phyloP scores from a whole-genome alignment of 2,329 filamentous ascomycete genomes.

The Alternaria arbusti region DNA sequence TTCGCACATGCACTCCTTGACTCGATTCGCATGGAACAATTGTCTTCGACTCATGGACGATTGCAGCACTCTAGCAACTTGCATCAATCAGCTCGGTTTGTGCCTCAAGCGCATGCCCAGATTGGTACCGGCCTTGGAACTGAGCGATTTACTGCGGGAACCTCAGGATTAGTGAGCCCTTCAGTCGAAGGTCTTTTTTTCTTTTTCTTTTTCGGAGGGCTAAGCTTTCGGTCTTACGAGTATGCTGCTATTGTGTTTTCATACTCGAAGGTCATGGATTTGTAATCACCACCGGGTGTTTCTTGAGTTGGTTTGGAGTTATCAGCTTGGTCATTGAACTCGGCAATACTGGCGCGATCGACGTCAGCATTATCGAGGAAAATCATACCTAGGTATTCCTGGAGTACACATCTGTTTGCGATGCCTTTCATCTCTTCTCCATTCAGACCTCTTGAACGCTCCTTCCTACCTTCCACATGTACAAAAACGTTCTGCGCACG shows the following conservation, averaged over 20 bases:
- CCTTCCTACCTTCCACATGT: too few species aligned
- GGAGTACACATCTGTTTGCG: not conserved
- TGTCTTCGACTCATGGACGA: not conserved
- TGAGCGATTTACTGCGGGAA: not conserved
- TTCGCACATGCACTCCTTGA: too few species aligned
- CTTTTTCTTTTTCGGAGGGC: too few species aligned
- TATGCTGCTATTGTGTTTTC: too few species aligned
- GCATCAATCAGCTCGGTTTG: not conserved
- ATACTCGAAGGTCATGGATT: not conserved
- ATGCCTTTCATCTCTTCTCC: not conserved
- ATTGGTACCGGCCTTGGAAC: not conserved
- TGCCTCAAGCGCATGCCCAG: not conserved
- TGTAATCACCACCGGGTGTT: not conserved
- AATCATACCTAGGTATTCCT: not conserved
- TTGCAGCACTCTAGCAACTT: not conserved
- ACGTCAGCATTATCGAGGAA: not conserved
- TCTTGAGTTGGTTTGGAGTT: not conserved
- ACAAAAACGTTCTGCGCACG: too few species aligned
- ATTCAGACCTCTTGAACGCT: not conserved
- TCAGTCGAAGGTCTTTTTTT: not conserved
- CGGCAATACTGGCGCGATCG: not conserved
- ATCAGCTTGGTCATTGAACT: not conserved
- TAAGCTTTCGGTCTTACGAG: too few species aligned
- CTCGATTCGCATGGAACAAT: not conserved
- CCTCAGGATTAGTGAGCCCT: not conserved